Conservation (phyloP, 1,284 basidiomycete species). For the Ceratobasidium papillatum region DNA sequence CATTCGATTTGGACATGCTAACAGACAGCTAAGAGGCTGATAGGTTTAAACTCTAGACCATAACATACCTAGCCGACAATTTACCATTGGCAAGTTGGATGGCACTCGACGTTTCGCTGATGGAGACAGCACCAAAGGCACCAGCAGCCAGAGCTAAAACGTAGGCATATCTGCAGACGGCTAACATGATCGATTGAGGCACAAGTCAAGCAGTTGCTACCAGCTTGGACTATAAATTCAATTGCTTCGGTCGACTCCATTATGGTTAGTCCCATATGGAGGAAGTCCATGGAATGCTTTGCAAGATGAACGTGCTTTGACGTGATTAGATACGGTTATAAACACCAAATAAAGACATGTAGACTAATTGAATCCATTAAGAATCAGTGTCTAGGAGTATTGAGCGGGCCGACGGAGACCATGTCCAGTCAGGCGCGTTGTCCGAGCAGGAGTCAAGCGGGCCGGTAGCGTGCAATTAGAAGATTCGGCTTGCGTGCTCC, state of each 20-base stretch:
- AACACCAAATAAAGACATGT: neutral
- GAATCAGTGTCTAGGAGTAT: neutral
- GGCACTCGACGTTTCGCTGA: conserved; percentile 18
- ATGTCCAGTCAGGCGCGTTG: neutral
- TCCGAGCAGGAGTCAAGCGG: neutral
- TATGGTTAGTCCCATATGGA: neutral
- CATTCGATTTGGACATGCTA: conserved; percentile 30
- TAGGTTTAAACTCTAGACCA: neutral
- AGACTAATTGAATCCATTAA: neutral
- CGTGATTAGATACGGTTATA: neutral
- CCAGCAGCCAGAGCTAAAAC: neutral
- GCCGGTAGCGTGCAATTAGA: neutral
- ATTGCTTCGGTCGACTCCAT: neutral
- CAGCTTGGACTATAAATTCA: neutral
- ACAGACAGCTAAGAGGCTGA: neutral
- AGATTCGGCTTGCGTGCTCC: neutral
- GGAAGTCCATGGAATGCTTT: neutral
- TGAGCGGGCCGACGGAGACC: conserved; percentile 3
- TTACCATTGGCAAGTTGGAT: conserved; percentile 25
- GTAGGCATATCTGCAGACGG: neutral
- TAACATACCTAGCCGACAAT: conserved; percentile 16
- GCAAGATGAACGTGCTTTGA: neutral
- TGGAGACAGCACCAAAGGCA: neutral
- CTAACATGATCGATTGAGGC: neutral
- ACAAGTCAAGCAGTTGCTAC: too few species aligned